Evolutionary conservation across 2,329 filamentous ascomycete genomes (phyloP).

Genomic region (Sphaceloma murrayae): DNA sequence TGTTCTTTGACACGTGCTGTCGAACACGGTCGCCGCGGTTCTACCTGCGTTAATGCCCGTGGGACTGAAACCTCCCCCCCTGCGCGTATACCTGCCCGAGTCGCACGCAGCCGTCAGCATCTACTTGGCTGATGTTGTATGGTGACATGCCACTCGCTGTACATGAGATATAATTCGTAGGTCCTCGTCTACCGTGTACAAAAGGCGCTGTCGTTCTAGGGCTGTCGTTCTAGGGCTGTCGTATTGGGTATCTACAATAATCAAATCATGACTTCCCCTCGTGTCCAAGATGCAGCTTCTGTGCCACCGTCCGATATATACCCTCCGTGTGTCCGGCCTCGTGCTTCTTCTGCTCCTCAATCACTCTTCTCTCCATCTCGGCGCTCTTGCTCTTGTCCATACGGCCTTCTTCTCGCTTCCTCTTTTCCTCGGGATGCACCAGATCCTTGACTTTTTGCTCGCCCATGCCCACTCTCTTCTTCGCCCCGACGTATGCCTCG

Average conservation of each 20-base stretch:
- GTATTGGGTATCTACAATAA: not conserved
- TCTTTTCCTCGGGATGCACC: conserved; percentile 50
- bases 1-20: no score
- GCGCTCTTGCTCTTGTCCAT: conserved; percentile 52
- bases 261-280: conserved; percentile 1
- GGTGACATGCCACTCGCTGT: no score
- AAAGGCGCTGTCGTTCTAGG: no score
- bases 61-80: no score
- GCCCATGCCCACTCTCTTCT: conserved; percentile 52
- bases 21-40: no score
- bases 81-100: no score
- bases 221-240: not conserved
- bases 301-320: conserved; percentile 1
- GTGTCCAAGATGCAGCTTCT: conserved; percentile 6
- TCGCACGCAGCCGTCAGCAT: no score
- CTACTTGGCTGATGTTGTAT: no score
- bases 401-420: conserved; percentile 37
- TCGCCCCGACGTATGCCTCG: conserved; percentile 66
- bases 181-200: no score
- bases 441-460: conserved; percentile 49
- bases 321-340: conserved; percentile 29
- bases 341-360: conserved; percentile 38
- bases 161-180: not conserved
- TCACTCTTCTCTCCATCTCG: conserved; percentile 49
- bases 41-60: no score